These are phyloP conservation scores for Chaetomium sp. DNA, from an alignment of 2,329 filamentous ascomycete species.

Conservation along the genomic window DNA sequence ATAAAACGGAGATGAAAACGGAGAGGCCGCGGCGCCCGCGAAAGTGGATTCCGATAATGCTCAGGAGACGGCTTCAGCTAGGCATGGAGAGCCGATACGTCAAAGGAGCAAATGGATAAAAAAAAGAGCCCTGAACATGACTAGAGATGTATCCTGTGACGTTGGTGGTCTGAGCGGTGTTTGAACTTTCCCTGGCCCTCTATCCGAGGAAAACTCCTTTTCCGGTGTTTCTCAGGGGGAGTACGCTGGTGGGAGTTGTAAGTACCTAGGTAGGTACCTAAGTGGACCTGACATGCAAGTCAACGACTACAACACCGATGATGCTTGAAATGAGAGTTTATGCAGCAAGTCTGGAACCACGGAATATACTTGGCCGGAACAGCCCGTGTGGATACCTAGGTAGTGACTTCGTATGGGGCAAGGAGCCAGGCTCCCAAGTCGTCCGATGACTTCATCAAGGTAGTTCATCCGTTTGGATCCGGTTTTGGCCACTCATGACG, in stretches of 20 bases:
- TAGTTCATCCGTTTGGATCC: conserved; percentile 21
- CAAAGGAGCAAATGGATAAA: conserved; percentile 39
- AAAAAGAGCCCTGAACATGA: conserved; percentile 13
- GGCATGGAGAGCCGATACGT: conserved; percentile 53
- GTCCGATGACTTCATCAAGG: conserved; percentile 37
- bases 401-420: conserved; percentile 14
- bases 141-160: conserved; percentile 20
- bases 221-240: not conserved
- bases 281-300: not conserved
- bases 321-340: conserved; percentile 5
- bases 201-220: not conserved
- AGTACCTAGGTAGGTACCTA: no score
- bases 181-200: not conserved
- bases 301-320: not conserved
- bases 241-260: not conserved
- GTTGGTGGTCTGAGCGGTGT: conserved; percentile 6
- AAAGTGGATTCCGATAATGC: conserved; percentile 43
- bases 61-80: conserved; percentile 46
- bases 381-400: not conserved
- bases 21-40: conserved; percentile 16
- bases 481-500: conserved; percentile 23
- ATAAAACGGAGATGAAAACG: conserved; percentile 23
- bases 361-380: not conserved
- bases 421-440: not conserved
- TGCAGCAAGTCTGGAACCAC: conserved; percentile 1